phyloP scores from a whole-genome alignment of 306 rosid genomes.

The Purshia tridentata region DNA sequence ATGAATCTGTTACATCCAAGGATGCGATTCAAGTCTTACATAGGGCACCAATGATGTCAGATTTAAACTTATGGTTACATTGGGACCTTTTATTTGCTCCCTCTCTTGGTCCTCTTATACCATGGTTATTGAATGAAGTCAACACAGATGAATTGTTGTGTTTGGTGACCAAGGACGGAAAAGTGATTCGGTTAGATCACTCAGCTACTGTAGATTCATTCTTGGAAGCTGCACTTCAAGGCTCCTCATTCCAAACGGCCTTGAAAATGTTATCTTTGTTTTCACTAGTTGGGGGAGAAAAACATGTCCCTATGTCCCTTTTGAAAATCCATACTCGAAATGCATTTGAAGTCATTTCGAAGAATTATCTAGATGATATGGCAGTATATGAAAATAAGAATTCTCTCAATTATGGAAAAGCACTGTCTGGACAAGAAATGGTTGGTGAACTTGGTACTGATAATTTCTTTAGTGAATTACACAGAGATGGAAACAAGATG shows the following conservation, averaged over 20 bases:
- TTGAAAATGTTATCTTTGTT: slow-evolving; percentile 63
- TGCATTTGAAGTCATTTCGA: slow-evolving; percentile 72
- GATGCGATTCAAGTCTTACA: slow-evolving; percentile 68
- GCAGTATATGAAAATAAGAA: slow-evolving; percentile 32
- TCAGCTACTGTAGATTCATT: slow-evolving; percentile 70
- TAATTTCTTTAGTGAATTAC: slow-evolving; percentile 39
- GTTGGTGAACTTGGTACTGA: slow-evolving; percentile 29
- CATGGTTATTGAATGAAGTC: slow-evolving; percentile 77
- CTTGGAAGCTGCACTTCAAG: slow-evolving; percentile 73
- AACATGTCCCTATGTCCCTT: slow-evolving; percentile 64
- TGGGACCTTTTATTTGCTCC: slow-evolving; percentile 89
- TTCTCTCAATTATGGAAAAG: slow-evolving; percentile 36
- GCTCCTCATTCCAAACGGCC: slow-evolving; percentile 80
- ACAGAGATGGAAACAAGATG: slow-evolving; percentile 36
- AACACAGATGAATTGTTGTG: slow-evolving; percentile 64
- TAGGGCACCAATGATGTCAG: slow-evolving; percentile 79
- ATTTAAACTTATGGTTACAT: slow-evolving; percentile 85
- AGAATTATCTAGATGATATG: slow-evolving; percentile 48
- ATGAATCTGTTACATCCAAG: slow-evolving; percentile 47
- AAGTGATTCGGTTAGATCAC: slow-evolving; percentile 72
- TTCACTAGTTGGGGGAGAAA: slow-evolving; percentile 74
- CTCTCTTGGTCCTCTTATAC: slow-evolving; percentile 68
- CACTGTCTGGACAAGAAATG: slow-evolving; percentile 20
- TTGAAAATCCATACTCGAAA: slow-evolving; percentile 61
- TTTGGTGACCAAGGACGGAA: slow-evolving; percentile 81